Conservation (phyloP, 2,329 filamentous ascomycete genomes). For the Aspergillus melleus region DNA sequence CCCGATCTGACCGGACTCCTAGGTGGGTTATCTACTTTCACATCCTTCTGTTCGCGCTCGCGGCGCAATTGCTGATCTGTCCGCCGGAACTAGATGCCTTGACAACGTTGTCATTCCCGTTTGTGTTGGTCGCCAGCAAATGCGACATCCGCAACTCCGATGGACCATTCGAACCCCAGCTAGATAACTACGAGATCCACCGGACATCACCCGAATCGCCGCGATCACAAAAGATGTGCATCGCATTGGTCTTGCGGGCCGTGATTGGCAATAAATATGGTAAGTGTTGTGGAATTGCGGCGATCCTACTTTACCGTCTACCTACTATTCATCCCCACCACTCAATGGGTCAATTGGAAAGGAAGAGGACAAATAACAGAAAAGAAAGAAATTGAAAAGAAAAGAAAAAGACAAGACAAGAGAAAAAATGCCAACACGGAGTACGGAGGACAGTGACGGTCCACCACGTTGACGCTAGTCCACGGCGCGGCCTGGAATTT, state of each 20-base stretch:
- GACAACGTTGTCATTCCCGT: conserved; percentile 70
- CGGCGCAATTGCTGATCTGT: conserved; percentile 11
- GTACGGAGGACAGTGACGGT: conserved; percentile 5
- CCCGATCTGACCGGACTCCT: conserved; percentile 72
- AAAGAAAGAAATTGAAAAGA: neutral
- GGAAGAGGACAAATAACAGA: neutral
- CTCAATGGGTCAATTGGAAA: neutral
- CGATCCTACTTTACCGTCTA: neutral
- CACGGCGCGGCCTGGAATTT: conserved; percentile 21
- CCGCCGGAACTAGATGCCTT: conserved; percentile 62
- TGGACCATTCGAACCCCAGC: conserved; percentile 71
- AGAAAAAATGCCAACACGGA: neutral
- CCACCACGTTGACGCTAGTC: conserved; percentile 31
- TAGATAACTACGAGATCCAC: conserved; percentile 70
- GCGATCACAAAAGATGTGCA: conserved; percentile 71
- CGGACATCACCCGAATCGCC: conserved; percentile 70
- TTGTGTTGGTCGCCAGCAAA: conserved; percentile 83
- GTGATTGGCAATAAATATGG: conserved; percentile 68
- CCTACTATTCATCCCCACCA: neutral
- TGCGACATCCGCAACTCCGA: conserved; percentile 74
- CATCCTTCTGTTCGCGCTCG: neutral
- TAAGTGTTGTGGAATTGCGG: conserved; percentile 46
- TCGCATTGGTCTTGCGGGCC: conserved; percentile 72
- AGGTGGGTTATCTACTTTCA: conserved; percentile 61
- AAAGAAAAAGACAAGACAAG: neutral